Conservation (phyloP, 352 stramenopile genomes). For the Globisporangium cederbergense region DNA sequence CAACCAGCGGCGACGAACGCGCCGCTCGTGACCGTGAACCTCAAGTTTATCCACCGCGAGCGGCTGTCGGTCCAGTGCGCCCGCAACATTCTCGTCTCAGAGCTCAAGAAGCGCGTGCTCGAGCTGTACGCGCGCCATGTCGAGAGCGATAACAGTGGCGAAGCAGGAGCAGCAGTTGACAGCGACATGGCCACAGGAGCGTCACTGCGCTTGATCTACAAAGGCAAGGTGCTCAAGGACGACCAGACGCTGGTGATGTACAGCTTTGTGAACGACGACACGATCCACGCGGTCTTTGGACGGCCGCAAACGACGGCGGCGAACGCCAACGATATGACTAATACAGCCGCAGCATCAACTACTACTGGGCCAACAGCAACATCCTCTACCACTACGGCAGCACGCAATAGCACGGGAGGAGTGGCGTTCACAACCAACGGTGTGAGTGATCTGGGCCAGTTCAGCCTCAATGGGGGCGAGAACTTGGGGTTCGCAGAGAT, state of each 20-base stretch:
- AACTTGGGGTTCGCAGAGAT: slow-evolving; percentile 12
- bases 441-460: slow-evolving; percentile 9
- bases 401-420: neutral
- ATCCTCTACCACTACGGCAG: neutral
- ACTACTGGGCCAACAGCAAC: neutral
- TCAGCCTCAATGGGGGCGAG: slow-evolving; percentile 15
- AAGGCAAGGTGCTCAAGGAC: slow-evolving; percentile 48
- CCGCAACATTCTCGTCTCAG: slow-evolving; percentile 17
- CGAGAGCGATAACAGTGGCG: neutral
- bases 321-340: too few species aligned
- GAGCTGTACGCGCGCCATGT: slow-evolving; percentile 6
- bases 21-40: slow-evolving; percentile 22
- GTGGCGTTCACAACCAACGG: neutral
- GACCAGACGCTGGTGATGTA: slow-evolving; percentile 27
- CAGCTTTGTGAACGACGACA: slow-evolving; percentile 35
- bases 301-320: slow-evolving; percentile 10
- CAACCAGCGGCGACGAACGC: neutral
- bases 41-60: slow-evolving; percentile 45
- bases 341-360: neutral
- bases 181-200: neutral
- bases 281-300: slow-evolving; percentile 36
- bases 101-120: slow-evolving; percentile 28
- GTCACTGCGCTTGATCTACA: slow-evolving; percentile 44
- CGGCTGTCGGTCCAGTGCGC: slow-evolving; percentile 24
- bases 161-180: neutral